Conservation (phyloP, 192 early-diverging fungal genomes). For the Mortierella hygrophila region DNA sequence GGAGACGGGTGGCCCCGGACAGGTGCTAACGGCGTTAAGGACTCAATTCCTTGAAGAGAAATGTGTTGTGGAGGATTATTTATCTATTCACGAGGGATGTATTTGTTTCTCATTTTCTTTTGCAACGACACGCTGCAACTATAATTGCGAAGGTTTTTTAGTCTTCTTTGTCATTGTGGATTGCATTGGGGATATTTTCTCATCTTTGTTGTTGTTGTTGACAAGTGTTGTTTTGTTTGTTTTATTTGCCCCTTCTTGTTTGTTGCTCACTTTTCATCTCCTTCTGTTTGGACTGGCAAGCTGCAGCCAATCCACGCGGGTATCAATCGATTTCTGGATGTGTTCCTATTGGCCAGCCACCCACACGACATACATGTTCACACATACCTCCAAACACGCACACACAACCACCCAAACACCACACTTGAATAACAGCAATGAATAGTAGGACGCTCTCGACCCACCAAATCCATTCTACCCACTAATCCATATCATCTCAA, state of each 20-base stretch:
- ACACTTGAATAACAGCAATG: neutral
- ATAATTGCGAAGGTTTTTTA: neutral
- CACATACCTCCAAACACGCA: slow-evolving; percentile 5
- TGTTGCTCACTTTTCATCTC: neutral
- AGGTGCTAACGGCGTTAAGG: neutral
- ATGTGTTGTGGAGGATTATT: neutral
- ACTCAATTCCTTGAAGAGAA: neutral
- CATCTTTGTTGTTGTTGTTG: slow-evolving; percentile 17
- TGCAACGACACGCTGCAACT: neutral
- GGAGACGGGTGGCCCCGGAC: neutral
- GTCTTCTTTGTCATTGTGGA: neutral
- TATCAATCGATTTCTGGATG: slow-evolving; percentile 30
- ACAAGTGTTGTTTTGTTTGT: slow-evolving; percentile 9
- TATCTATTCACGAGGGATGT: slow-evolving; percentile 30
- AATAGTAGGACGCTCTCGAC: neutral
- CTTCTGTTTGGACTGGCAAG: slow-evolving; percentile 5
- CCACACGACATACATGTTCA: slow-evolving; percentile 5
- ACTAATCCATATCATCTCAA: slow-evolving; percentile 7
- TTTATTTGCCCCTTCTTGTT: neutral
- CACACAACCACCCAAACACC: neutral
- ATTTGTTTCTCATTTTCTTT: neutral
- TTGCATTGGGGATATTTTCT: slow-evolving; percentile 13
- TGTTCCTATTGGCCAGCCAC: slow-evolving; percentile 30
- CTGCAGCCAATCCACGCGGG: slow-evolving; percentile 33
- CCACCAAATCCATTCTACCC: slow-evolving; percentile 1